These are phyloP conservation scores for Peronospora destructor DNA, from an alignment of 352 stramenopile genomes.

Conservation along the genomic window DNA sequence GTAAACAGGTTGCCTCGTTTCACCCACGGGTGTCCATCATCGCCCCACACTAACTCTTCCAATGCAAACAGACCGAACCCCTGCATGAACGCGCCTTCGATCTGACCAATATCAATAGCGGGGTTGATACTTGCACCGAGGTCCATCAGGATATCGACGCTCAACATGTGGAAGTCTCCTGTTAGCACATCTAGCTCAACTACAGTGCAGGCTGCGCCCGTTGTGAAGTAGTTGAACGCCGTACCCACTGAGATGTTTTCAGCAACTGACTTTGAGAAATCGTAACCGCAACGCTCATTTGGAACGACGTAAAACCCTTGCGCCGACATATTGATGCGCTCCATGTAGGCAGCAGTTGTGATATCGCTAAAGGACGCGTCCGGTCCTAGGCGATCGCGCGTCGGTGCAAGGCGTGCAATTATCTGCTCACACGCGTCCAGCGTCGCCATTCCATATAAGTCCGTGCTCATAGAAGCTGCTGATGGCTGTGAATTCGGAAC, in stretches of 20 bases:
- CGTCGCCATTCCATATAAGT: conserved; percentile 96
- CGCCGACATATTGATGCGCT: conserved; percentile 90
- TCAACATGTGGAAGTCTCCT: conserved; percentile 86
- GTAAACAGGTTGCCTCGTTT: conserved; percentile 91
- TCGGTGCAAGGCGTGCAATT: conserved; percentile 79
- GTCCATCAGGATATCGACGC: conserved; percentile 87
- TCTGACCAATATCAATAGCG: conserved; percentile 95
- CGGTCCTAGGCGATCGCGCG: conserved; percentile 66
- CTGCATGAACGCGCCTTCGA: conserved; percentile 96
- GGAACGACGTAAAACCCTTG: conserved; percentile 94
- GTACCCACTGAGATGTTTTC: conserved; percentile 88
- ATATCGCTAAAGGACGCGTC: conserved; percentile 80
- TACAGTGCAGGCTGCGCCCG: conserved; percentile 88
- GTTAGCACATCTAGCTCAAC: conserved; percentile 95
- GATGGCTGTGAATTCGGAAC: conserved; percentile 92
- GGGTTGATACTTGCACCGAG: conserved; percentile 92
- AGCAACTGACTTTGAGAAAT: conserved; percentile 82
- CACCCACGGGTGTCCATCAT: conserved; percentile 91
- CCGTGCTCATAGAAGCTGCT: conserved; percentile 92
- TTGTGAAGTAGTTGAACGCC: conserved; percentile 96
- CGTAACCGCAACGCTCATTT: conserved; percentile 88
- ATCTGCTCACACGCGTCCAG: conserved; percentile 95
- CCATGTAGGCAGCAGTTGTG: conserved; percentile 86
- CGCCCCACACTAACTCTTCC: conserved; percentile 92
- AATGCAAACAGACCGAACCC: conserved; percentile 92